Evolutionary conservation across 805 yeast genomes (phyloP), one percentile per base, ranked within the genome.

Genomic region (Clavispora vitiphila): DNA sequence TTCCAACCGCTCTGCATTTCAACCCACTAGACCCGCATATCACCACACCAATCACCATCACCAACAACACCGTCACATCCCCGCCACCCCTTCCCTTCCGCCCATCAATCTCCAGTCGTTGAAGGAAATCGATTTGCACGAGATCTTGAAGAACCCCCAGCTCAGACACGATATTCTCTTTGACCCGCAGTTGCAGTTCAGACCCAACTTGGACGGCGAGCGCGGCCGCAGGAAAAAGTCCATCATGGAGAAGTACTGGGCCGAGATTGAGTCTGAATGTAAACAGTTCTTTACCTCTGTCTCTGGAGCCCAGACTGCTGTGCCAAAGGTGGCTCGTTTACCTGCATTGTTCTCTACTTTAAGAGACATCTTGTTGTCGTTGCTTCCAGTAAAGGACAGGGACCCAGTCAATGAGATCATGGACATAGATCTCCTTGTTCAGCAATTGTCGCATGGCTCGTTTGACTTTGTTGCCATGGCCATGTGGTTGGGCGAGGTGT

Each of bases 121-220:
- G 50, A 80, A 83, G 52, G 96, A 88, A 59, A 85, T 90, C 44
- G 97, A 90, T 56, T 65, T 90, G 35, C 85, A 85, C 47, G 96
- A 88, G 57, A 90, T 91, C 40, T 72, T 90, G 51, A 86, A 86
- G 57, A 90, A 90, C 63, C 96, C 96, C 3, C 96, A 88, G 60
- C 69, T 90, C 42, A 77, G 98, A 49, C 98, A 90, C 62, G 98
- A 91, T 60, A 86, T 91, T 40, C 72, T 88, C 11, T 90, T 90
- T 58, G 96, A 90, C 65, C 95, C 96, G 14, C 86, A 86, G 56
- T 70, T 90, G 44, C 96, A 89, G 67, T 87, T 90, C 62, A 77
- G 97, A 59, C 95, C 95, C 22, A 86, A 87, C 56, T 68, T 89
- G 50, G 96, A 86, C 60, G 95, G 96, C 39, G 97, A 90, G 64